Evolutionary conservation across 371 early-diverging fungal genomes (phyloP), one percentile per base, ranked within the genome.

Genomic region (Mortierella sp.): DNA sequence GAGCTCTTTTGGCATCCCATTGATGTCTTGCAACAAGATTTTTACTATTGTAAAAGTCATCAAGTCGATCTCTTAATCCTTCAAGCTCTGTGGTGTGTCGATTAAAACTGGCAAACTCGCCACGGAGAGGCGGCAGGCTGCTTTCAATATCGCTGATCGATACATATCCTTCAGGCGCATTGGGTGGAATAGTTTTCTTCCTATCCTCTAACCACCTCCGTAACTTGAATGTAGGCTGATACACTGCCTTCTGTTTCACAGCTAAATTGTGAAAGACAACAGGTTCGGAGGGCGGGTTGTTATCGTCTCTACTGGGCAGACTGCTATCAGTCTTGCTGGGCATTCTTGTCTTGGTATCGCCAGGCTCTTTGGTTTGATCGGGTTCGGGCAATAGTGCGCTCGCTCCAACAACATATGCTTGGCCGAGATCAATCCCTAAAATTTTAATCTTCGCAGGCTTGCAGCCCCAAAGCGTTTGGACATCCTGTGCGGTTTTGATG

Each of bases 371-470:
- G 59, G 26, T 23, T 26, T 23, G 51, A 23, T 35, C 9, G 23
- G 15, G 9, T 22, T 23, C 17, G 1, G 64, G 64, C 3, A 70
- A 35, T 19, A 60, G 22, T n/a, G 65, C 64, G 28, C 68, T 67
- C 9, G 63, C 64, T 23, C 64, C 64, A 23, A 67, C 31, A 17
- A 66, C 67, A 26, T 56, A 66, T 12, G 59, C 68, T 29, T 67
- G 51, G 5, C 64, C 68, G n/a, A 74, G 64, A 32, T 67, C 68
- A n/a, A 74, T 22, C 3, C 64, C 53, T 0, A 68, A 54, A 26
- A 64, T 22, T 22, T 74, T 68, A 42, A 74, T 64, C 23, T 65
- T n/a, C 3, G 43, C 37, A 13, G 51, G 56, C 23, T 23, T 5
- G 19, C 65, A 59, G 8, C 45, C 55, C 60, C 65, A 72, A 37